Percentiles rank a stretch among this genome's conserved stretches.
Conservation (phyloP, 305 asterid species). For the Fraxinus angustifolia region DNA sequence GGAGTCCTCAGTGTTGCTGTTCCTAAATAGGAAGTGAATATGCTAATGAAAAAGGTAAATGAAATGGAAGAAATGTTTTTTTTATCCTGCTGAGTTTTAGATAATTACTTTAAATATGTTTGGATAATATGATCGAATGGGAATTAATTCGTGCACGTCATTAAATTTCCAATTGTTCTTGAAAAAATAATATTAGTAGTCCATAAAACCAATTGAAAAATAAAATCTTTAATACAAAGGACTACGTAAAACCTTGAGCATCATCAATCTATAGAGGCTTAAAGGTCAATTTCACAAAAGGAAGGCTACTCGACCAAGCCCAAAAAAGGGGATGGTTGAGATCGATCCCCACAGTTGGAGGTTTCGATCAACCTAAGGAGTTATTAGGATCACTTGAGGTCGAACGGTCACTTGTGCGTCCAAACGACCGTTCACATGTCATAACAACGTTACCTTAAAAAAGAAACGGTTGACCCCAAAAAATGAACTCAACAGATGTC, state of each 20-base stretch:
- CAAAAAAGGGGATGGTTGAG: background rate
- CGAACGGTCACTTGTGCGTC: background rate
- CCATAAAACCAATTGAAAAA: background rate
- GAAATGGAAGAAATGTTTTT: background rate
- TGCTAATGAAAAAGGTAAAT: background rate
- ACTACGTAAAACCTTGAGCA: background rate
- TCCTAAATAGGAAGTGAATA: slow-evolving; percentile 21
- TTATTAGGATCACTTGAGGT: background rate
- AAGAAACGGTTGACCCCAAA: too few relatives aligned
- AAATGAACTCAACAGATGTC: too few relatives aligned
- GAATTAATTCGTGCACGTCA: background rate
- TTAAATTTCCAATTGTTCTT: background rate
- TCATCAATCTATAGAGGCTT: background rate
- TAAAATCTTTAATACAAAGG: background rate
- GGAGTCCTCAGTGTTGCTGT: slow-evolving; percentile 27
- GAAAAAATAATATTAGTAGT: background rate
- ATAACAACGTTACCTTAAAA: background rate
- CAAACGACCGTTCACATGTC: background rate
- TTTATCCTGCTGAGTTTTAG: background rate
- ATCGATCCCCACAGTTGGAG: background rate
- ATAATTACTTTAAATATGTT: background rate
- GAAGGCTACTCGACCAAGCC: background rate
- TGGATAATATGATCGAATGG: background rate
- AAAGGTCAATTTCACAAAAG: background rate
- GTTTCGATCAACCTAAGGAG: background rate